Evolutionary conservation across 257 asterid genomes (phyloP).

Genomic region (Verbascum thapsus): DNA sequence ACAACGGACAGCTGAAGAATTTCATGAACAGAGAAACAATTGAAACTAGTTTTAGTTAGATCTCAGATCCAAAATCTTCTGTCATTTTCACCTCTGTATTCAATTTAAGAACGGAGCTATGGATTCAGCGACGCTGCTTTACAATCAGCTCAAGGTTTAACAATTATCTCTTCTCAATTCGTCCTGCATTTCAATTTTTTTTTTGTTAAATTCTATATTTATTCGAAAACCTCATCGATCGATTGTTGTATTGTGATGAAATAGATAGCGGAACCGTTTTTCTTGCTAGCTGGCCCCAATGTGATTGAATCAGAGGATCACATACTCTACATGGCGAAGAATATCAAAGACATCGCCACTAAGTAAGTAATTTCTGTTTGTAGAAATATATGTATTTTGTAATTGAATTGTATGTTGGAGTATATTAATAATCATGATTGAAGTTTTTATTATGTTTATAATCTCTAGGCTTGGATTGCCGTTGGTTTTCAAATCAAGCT

Average conservation of each 20-base stretch:
- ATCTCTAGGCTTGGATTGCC: constrained; percentile 53
- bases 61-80: constrained; percentile 24
- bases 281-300: constrained; percentile 90
- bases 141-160: constrained; percentile 80
- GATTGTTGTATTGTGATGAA: constrained; percentile 3
- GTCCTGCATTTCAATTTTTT: background rate
- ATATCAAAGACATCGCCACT: constrained; percentile 53
- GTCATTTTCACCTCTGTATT: background rate
- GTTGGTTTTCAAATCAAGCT: constrained; percentile 82
- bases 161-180: background rate
- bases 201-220: background rate
- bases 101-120: constrained; percentile 33
- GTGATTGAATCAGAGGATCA: constrained; percentile 92
- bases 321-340: constrained; percentile 65
- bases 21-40: background rate
- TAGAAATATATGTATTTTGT: too few species aligned
- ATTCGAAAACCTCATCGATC: background rate
- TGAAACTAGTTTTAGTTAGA: background rate
- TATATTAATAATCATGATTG: too few species aligned
- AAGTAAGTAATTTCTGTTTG: constrained; percentile 33
- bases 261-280: constrained; percentile 85
- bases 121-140: constrained; percentile 67
- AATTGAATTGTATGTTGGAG: too few species aligned
- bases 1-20: background rate
- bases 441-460: background rate